A percentile compares a stretch with the other conserved stretches of the same genome.
Conservation (phyloP, 768 basidiomycete genomes). For the Butyriboletus loyo region DNA sequence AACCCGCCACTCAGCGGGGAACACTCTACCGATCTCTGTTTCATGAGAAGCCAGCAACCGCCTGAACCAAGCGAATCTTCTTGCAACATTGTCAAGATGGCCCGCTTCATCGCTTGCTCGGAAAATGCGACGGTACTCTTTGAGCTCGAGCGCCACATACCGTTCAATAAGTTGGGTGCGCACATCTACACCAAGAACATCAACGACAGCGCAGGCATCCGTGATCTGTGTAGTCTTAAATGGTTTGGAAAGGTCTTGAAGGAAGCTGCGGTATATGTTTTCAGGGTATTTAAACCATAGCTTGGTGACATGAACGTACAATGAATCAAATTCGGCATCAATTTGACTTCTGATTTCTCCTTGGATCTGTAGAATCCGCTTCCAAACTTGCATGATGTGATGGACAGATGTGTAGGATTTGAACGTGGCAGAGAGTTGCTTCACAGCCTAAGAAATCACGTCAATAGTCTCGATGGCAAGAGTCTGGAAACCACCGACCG, state of each 20-base stretch:
- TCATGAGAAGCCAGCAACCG: slow-evolving; percentile 83
- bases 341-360: slow-evolving; percentile 77
- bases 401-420: slow-evolving; percentile 75
- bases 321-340: slow-evolving; percentile 88
- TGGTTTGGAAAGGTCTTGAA: slow-evolving; percentile 70
- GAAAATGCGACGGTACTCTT: slow-evolving; percentile 96
- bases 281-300: background rate
- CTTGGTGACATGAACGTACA: slow-evolving; percentile 54
- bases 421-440: slow-evolving; percentile 79
- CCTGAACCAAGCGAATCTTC: slow-evolving; percentile 95
- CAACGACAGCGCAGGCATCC: slow-evolving; percentile 86
- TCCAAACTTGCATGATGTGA: slow-evolving; percentile 73
- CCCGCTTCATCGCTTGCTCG: slow-evolving; percentile 92
- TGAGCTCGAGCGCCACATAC: slow-evolving; percentile 85
- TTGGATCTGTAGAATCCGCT: slow-evolving; percentile 78
- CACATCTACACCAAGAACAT: slow-evolving; percentile 84
- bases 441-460: slow-evolving; percentile 62
- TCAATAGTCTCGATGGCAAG: slow-evolving; percentile 15
- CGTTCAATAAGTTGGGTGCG: slow-evolving; percentile 80
- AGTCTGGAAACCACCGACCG: slow-evolving; percentile 43
- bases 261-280: slow-evolving; percentile 51
- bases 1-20: slow-evolving; percentile 85
- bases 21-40: slow-evolving; percentile 77
- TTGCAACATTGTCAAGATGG: slow-evolving; percentile 89
- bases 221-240: slow-evolving; percentile 63